phyloP scores from a whole-genome alignment of 768 basidiomycete species.

The Boletellus ananas region DNA sequence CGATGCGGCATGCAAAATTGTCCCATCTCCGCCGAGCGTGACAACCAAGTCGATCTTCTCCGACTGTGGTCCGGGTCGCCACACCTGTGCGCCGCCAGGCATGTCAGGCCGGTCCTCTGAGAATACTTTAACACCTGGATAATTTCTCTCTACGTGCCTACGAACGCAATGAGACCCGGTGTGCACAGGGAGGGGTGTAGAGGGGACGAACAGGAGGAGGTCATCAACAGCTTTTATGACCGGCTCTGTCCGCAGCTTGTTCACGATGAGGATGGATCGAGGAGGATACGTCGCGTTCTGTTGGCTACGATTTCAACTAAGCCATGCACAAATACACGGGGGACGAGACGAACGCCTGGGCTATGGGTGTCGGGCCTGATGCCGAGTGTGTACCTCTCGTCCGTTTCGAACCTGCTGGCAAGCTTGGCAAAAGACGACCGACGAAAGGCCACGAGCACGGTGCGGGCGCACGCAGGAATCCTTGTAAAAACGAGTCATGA shows the following conservation, averaged over 20 bases:
- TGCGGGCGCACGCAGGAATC: slow-evolving; percentile 1
- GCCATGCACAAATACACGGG: slow-evolving; percentile 8
- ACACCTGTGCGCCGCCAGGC: slow-evolving; percentile 59
- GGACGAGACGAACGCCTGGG: slow-evolving; percentile 21
- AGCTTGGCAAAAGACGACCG: not conserved
- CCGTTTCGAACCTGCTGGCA: not conserved
- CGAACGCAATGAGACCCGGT: slow-evolving; percentile 1
- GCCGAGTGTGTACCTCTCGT: slow-evolving; percentile 14
- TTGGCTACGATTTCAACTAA: slow-evolving; percentile 27
- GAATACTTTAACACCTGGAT: slow-evolving; percentile 61
- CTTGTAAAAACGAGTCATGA: slow-evolving; percentile 19
- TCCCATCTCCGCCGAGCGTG: slow-evolving; percentile 92
- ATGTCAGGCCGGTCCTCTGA: slow-evolving; percentile 66
- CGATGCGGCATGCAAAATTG: slow-evolving; percentile 89
- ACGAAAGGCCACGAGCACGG: slow-evolving; percentile 3
- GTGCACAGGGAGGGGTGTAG: not conserved
- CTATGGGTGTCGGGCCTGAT: slow-evolving; percentile 3
- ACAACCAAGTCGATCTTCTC: slow-evolving; percentile 81
- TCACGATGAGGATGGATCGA: slow-evolving; percentile 69
- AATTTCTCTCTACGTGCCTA: slow-evolving; percentile 55
- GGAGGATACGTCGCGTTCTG: slow-evolving; percentile 37
- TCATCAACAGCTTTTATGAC: slow-evolving; percentile 75
- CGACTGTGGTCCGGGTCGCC: slow-evolving; percentile 52
- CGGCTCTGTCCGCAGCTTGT: slow-evolving; percentile 74
- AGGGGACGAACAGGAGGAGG: slow-evolving; percentile 55